Conservation (phyloP, 768 basidiomycete genomes). For the Suillus lakei region DNA sequence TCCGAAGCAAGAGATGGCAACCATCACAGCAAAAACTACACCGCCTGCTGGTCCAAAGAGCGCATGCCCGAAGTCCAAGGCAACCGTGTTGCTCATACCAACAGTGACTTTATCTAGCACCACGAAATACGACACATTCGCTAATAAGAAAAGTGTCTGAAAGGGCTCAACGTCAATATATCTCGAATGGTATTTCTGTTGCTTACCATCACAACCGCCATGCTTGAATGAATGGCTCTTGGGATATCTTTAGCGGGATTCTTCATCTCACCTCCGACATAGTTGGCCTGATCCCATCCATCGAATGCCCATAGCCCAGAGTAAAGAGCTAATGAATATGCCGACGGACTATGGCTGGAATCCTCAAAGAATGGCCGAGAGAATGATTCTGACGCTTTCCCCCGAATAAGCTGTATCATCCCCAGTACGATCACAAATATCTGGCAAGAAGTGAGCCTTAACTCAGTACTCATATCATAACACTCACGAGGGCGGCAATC, state of each 20-base stretch:
- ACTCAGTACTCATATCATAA: slow-evolving; percentile 3
- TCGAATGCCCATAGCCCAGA: slow-evolving; percentile 96
- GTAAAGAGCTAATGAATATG: slow-evolving; percentile 93
- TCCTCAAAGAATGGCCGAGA: slow-evolving; percentile 69
- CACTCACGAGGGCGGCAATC: slow-evolving; percentile 69
- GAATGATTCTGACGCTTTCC: slow-evolving; percentile 72
- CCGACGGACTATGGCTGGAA: slow-evolving; percentile 78
- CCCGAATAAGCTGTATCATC: slow-evolving; percentile 73
- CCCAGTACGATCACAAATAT: slow-evolving; percentile 79
- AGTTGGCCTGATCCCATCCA: slow-evolving; percentile 95
- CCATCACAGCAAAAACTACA: slow-evolving; percentile 85
- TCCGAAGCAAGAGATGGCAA: slow-evolving; percentile 94
- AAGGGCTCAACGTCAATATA: slow-evolving; percentile 10
- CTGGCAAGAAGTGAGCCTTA: slow-evolving; percentile 39
- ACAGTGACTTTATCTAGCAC: slow-evolving; percentile 85
- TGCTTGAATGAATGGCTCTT: slow-evolving; percentile 87
- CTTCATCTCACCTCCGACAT: slow-evolving; percentile 87
- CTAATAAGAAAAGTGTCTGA: slow-evolving; percentile 76
- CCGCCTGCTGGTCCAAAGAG: slow-evolving; percentile 90
- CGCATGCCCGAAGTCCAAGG: slow-evolving; percentile 89
- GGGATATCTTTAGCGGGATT: slow-evolving; percentile 88
- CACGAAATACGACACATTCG: slow-evolving; percentile 91
- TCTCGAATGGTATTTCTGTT: not conserved
- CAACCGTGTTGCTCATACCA: slow-evolving; percentile 82
- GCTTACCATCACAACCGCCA: slow-evolving; percentile 77